Evolutionary conservation across 78 protist genomes (phyloP), one percentile per base, ranked within the genome.

Genomic region (Isochrysis galbana): DNA sequence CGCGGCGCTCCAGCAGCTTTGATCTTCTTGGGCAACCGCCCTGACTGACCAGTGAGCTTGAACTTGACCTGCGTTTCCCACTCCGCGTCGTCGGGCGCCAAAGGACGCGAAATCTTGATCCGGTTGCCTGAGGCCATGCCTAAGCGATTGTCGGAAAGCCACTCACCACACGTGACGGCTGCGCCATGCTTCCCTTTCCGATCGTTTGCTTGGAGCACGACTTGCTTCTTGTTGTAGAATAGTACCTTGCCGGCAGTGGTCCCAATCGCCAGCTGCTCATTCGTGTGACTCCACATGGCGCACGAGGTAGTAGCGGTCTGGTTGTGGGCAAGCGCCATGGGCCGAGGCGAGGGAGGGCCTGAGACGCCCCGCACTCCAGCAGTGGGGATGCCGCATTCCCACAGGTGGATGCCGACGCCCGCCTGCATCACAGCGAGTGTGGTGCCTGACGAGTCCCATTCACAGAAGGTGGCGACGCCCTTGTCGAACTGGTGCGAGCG

Each of bases 141-240:
- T 17, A 78, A 47, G 38, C 87, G 46, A 47, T 78, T 78, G 48
- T 78, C 87, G 11, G 25, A 42, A 21, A 78, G 87, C 87, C 87
- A 78, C 38, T 41, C 87, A 47, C 87, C 87, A 36, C 87, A 78
- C 34, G 87, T 78, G 51, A 78, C 87, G 17, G 47, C 25, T 34
- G 47, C 51, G 51, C 46, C 34, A 17, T 36, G 87, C 87, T 39
- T 78, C 25, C 87, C 87, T 29, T 78, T 78, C 32, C 36, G 29
- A 4, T 78, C 87, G 48, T 78, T 45, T n/a, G 42, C 34, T 34
- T 42, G 48, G 54, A 78, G 29, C 3, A 78, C 87, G 1, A 23
- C 46, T 5, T 78, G 54, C 14, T 29, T 1, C 22, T 41, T 23
- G 87, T 78, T 78, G 48, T 26, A 78, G 51, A 78, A 22, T 45